Evolutionary conservation across 129 eudicot genomes (phyloP), one percentile per base, ranked within the genome.

Genomic region (Pulicaria dysenterica): DNA sequence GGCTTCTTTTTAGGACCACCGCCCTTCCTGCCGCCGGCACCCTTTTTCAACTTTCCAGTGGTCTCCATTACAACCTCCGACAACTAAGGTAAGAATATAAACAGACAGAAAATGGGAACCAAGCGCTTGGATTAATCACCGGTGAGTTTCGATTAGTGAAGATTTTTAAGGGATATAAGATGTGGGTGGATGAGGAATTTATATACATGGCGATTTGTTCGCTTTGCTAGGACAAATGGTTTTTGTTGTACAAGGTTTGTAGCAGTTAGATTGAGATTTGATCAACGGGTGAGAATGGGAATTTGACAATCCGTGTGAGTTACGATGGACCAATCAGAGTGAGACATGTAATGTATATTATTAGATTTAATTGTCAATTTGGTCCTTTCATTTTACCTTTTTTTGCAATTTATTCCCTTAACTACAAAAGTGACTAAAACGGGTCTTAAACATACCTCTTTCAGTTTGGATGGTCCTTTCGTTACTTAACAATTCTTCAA

Each of bases 1-100:
- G 86, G 65, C 77, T 77, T 80, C 82, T 86, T 86, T 80, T 78
- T 83, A 1, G 88, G 85, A 59, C 91, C 91, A 39, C 87, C 87
- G 9, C 70, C 87, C 57, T 80, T 83, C 45, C 91, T 80, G 8
- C 91, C 85, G 6, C 66, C 85, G 17, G 88, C 91, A 4, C 84
- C 85, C 47, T 80, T 83, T 72, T 83, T 83, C 41, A 53, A 24
- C 67, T 86, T 86, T 11, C 72, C 80, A 10, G 17, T 71, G 5
- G 83, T 6, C 3, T 85, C 86, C 86, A 81, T 81, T 72, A 13
- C 13, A 9, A 7, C 2, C 5, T 11, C n/a, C 24, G 49, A 9
- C 7, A 13, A 7, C 16, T 17, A 19, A 46, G 38, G 17, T 72
- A 40, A 37, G 19, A 57, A 45, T 8, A 10, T 34, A 44, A 51